Evolutionary conservation across 2,329 filamentous ascomycete genomes (phyloP), one percentile per base, ranked within the genome.

Genomic region (Cladobotryum mycophilum): DNA sequence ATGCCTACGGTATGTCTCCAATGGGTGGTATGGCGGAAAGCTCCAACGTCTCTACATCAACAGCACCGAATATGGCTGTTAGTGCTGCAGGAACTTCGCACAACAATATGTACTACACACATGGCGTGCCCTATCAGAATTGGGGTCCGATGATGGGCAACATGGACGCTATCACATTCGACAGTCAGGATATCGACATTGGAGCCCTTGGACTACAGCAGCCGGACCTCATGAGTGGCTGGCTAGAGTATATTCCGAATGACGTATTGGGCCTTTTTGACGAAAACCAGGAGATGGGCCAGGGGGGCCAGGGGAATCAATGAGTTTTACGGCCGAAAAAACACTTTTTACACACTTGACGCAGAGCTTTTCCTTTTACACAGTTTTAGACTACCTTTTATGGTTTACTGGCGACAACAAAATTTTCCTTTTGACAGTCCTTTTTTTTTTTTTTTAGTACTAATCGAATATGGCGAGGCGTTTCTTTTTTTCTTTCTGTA

Each of bases 101-200:
- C 14, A 42, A 48, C 41, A 56, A 51, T n/a, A 51, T 63, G 43
- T 68, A 66, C 42, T 67, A 61, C 51, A 55, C 56, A 5, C 62
- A 61, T 9, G 55, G 52, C 25, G 58, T 67, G 34, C 51, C 64
- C 3, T 66, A 62, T 36, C 59, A 59, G 13, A 58, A 58, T 1
- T 69, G 67, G 67, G 60, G 54, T n/a, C 56, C 60, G 5, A 57
- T 61, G 2, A 59, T 63, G 55, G 64, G 65, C 7, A 69, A 62
- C 48, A 68, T 72, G 54, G 70, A 77, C 43, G 69, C 70, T 55
- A 85, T 90, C 68, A 83, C 86, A 54, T 88, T 91, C 56, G 82
- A 89, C 62, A 85, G 81, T 53, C 86, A 88, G 55, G 86, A 91
- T 56, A 81, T 92, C 34, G 86, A 91, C 56, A 85, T 91, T 74